Base-by-base conservation (phyloP, 2,329 filamentous ascomycete species). In the Fulvia fulva region DNA sequence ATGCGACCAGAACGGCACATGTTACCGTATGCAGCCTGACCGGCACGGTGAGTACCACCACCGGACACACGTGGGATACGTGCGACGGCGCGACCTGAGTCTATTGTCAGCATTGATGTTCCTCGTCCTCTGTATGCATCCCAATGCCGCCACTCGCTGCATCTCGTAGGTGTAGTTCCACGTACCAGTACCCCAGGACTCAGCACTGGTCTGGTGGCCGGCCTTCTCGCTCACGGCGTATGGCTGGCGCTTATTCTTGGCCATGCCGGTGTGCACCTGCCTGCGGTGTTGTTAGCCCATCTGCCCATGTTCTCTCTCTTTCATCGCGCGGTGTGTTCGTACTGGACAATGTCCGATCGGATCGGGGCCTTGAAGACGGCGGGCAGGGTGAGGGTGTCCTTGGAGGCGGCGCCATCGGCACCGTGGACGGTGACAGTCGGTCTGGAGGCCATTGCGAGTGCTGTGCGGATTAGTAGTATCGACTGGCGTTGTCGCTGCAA, bases 191-290 rank as follows among this genome's bases (percentile, higher is more conserved):
- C 93, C 93, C 94, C 94, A 99, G 71, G 95, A 99, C 87, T 99
- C 94, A 78, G 94, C 94, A 81, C 91, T 96, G 78, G 94, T 99
- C 85, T 99, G 94, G 84, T 99, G 94, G 84, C 94, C 94, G 77
- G 94, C 94, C 90, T 99, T 99, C 89, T 97, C 93, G 88, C 91
- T 96, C 85, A 99, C 94, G 76, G 94, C 87, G 81, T 99, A 99
- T 73, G 94, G 92, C 83, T 99, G 94, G 80, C 94, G 89, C 88
- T 96, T 97, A 88, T 99, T 99, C 91, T 99, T 99, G 79, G 93
- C 93, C 85, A 99, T 95, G 76, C 94, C 94, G 75, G 91, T 96
- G 88, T 99, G 94, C 75, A 97, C 87, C 70, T 80, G 80, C 78
- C 83, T 85, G 72, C 70, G 68, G 54, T 63, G 32, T 46, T 60